Base-by-base conservation (phyloP, 164 flowering plant species). In the Echeveria elegans region DNA sequence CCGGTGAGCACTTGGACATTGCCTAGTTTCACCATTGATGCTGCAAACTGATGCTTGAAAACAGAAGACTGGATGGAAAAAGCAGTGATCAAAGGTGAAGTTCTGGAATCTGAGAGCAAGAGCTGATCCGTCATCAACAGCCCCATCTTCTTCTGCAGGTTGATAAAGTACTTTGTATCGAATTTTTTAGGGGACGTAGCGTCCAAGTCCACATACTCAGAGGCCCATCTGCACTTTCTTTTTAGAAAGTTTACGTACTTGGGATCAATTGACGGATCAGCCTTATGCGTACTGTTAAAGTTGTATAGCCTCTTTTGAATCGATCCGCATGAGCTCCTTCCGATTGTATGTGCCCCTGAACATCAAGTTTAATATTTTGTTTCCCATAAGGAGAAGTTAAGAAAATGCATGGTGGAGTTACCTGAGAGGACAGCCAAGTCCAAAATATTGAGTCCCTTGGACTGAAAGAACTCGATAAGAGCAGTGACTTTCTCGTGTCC, bases 391-490 rank as follows among this genome's bases (percentile, higher is more conserved):
- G 38, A 31, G 6, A 15, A 18, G 14, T 34, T 34, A 40, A 8
- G 56, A n/a, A 19, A 19, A 19, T n/a, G 56, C 26, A 21, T 5
- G 23, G 79, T 89, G 60, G 85, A 26, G 61, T 65, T n/a, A 85
- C 97, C 97, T 72, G 96, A 88, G 69, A 92, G 90, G 68, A 81
- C 74, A 43, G 82, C 88, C 76, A 89, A 72, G 61, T 89, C 96
- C 50, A 85, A 69, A 0, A 85, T 66, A 58, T 77, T 80, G 41
- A 92, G 62, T 18, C 91, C 96, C 47, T 66, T 73, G 28, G 88
- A 77, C 45, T 83, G 85, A 76, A 66, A 86, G 37, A 83, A 74
- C 66, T 86, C 81, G 18, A 89, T 61, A 26, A 92, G 74, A 31
- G 63, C 4, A 14, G 92, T 85, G 37, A 84, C 24, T 41, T 66